Percentiles rank a stretch among this genome's conserved stretches.
Conservation (phyloP, 75 land plant species). For the Ceratopteris richardii region DNA sequence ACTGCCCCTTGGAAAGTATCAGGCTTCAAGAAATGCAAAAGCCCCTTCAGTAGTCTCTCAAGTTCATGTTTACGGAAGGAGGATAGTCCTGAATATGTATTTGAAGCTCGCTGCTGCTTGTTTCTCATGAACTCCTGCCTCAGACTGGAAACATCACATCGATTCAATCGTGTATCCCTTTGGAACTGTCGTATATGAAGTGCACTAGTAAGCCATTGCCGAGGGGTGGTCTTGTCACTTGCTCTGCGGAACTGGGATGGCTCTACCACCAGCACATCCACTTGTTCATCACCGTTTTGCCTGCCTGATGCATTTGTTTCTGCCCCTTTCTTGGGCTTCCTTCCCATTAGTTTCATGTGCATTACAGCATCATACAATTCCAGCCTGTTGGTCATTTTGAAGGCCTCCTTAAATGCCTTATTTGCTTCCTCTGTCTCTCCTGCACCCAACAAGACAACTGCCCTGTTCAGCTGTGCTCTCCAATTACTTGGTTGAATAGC, state of each 20-base stretch:
- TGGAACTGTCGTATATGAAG: slow-evolving; percentile 75
- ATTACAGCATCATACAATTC: slow-evolving; percentile 86
- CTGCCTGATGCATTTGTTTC: background rate
- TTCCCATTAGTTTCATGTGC: slow-evolving; percentile 54
- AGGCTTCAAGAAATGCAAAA: slow-evolving; percentile 63
- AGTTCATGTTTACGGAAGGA: slow-evolving; percentile 69
- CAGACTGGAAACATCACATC: slow-evolving; percentile 52
- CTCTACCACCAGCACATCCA: slow-evolving; percentile 36
- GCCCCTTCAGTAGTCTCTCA: slow-evolving; percentile 50
- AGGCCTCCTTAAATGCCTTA: slow-evolving; percentile 86
- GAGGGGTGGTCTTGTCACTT: slow-evolving; percentile 49
- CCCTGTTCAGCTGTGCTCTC: slow-evolving; percentile 96
- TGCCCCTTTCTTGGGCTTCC: slow-evolving; percentile 24
- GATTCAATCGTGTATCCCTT: slow-evolving; percentile 54
- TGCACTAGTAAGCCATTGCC: slow-evolving; percentile 55
- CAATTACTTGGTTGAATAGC: slow-evolving; percentile 70
- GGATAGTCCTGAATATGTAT: slow-evolving; percentile 38
- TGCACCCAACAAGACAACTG: slow-evolving; percentile 75
- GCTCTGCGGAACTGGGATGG: slow-evolving; percentile 51
- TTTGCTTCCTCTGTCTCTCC: slow-evolving; percentile 87
- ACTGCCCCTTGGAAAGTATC: slow-evolving; percentile 82
- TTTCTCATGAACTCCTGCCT: slow-evolving; percentile 46
- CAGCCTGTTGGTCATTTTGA: slow-evolving; percentile 90
- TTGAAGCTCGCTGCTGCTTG: slow-evolving; percentile 45
- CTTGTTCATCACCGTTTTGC: slow-evolving; percentile 13